phyloP scores from a whole-genome alignment of 306 rosid species.

The Gillenia trifoliata region DNA sequence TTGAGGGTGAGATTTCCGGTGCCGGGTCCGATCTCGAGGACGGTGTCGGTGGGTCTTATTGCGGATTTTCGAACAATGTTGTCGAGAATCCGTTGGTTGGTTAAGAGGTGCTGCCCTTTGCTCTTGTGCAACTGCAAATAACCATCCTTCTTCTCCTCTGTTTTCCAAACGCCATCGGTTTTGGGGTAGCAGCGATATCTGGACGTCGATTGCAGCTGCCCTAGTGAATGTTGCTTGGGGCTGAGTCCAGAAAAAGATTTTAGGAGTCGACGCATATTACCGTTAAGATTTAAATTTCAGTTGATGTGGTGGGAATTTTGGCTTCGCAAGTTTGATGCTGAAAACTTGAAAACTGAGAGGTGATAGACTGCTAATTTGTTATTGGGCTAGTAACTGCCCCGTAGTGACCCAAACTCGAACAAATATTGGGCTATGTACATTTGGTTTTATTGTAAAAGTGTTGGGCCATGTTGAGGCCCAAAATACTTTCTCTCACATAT shows the following conservation, averaged over 20 bases:
- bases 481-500: background rate
- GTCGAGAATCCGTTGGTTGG: constrained; percentile 66
- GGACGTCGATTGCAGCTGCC: constrained; percentile 25
- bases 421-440: background rate
- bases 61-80: constrained; percentile 59
- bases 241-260: constrained; percentile 17
- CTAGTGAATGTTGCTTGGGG: constrained; percentile 9
- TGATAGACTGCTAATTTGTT: background rate
- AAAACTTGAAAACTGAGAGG: background rate
- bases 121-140: constrained; percentile 51
- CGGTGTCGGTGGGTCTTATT: constrained; percentile 64
- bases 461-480: background rate
- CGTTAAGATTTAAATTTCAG: constrained; percentile 17
- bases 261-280: constrained; percentile 41
- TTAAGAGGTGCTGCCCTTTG: constrained; percentile 83
- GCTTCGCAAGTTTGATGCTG: background rate
- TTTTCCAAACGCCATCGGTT: constrained; percentile 6
- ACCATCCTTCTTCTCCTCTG: constrained; percentile 13
- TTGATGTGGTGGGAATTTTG: background rate
- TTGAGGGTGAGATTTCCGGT: constrained; percentile 88
- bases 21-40: constrained; percentile 97
- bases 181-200: constrained; percentile 20
- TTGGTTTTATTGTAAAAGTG: background rate
- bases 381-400: background rate
- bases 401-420: background rate